Conservation (phyloP, 2,329 filamentous ascomycete species). For the Cladosporium phlei region DNA sequence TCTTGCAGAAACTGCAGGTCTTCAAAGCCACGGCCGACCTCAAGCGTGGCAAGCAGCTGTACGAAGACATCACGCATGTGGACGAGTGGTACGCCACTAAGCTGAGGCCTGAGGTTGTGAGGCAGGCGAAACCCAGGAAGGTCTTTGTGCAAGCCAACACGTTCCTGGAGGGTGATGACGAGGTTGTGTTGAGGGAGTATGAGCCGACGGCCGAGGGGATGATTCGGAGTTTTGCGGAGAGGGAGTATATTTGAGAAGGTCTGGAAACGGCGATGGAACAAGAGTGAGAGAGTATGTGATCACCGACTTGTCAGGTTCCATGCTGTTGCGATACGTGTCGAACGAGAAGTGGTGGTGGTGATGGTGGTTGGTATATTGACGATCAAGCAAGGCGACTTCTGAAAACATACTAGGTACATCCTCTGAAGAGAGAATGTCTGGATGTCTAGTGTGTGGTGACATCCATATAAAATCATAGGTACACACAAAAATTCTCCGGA, state of each 20-base stretch:
- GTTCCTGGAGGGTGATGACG: constrained; percentile 57
- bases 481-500: too few relatives aligned
- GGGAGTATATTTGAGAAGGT: constrained; percentile 31
- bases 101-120: constrained; percentile 69
- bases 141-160: constrained; percentile 96
- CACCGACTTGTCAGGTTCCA: too few relatives aligned
- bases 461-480: too few relatives aligned
- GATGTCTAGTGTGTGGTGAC: too few relatives aligned
- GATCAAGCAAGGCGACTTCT: too few relatives aligned
- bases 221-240: constrained; percentile 63
- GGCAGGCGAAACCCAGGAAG: constrained; percentile 77
- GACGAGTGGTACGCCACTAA: constrained; percentile 80
- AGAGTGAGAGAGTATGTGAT: too few relatives aligned
- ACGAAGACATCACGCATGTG: constrained; percentile 77
- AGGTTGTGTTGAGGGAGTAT: constrained; percentile 78
- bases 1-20: constrained; percentile 85
- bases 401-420: too few relatives aligned
- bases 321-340: too few relatives aligned
- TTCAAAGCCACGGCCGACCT: constrained; percentile 90
- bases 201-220: constrained; percentile 75
- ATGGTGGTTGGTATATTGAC: too few relatives aligned
- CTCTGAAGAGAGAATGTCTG: too few relatives aligned
- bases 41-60: constrained; percentile 70
- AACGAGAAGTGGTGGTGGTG: too few relatives aligned
- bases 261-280: too few relatives aligned